Conservation (phyloP, 1,284 basidiomycete genomes). For the Sphagnurus paluster region DNA sequence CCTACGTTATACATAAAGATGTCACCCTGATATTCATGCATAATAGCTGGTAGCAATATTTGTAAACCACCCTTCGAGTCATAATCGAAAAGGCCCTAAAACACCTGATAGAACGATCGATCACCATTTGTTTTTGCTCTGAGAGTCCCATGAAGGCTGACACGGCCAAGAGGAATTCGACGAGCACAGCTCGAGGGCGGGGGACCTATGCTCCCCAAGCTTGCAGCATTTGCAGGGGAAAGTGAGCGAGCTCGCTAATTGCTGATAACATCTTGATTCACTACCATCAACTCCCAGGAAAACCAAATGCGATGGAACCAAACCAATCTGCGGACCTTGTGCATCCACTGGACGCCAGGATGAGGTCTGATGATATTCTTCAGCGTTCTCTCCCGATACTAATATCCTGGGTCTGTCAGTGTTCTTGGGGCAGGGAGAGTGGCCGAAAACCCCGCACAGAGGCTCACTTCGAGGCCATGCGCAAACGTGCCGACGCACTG, state of each 20-base stretch:
- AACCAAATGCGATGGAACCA: constrained; percentile 52
- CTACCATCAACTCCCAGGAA: constrained; percentile 36
- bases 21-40: neutral
- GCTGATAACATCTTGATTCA: constrained; percentile 5
- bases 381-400: constrained; percentile 14
- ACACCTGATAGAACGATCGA: constrained; percentile 11
- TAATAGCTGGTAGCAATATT: neutral
- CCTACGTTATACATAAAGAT: neutral
- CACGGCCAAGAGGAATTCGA: constrained; percentile 22
- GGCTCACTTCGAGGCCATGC: constrained; percentile 53
- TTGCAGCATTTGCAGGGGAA: constrained; percentile 52
- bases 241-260: constrained; percentile 31
- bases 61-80: constrained; percentile 25
- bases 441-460: constrained; percentile 51
- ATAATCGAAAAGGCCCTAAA: constrained; percentile 7
- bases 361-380: constrained; percentile 37
- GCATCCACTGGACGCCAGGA: constrained; percentile 37
- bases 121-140: constrained; percentile 11
- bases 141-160: constrained; percentile 24
- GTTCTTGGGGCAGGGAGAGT: constrained; percentile 53
- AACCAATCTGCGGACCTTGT: constrained; percentile 50
- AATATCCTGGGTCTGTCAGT: constrained; percentile 33
- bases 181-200: constrained; percentile 31
- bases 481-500: constrained; percentile 45
- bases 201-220: constrained; percentile 47